These are phyloP conservation scores for Neoboletus brunneissimus DNA, from an alignment of 768 basidiomycete species.

Conservation along the genomic window DNA sequence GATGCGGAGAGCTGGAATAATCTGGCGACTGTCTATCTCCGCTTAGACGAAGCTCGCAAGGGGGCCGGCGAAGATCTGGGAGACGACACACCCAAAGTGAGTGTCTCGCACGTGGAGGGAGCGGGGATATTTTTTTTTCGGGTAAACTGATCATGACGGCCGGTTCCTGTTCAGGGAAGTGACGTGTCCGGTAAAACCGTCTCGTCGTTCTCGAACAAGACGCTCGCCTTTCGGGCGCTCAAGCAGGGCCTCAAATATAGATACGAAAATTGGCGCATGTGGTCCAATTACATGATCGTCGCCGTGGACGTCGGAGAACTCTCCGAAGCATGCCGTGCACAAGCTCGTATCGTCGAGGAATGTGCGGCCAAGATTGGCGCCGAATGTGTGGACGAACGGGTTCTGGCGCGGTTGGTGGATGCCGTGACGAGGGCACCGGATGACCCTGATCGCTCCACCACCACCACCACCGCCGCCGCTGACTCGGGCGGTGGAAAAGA, in stretches of 20 bases:
- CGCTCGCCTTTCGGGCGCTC: constrained; percentile 89
- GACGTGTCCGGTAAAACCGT: constrained; percentile 33
- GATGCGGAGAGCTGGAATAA: constrained; percentile 99
- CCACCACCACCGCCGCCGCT: not conserved
- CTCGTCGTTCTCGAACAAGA: constrained; percentile 70
- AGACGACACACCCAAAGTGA: constrained; percentile 21
- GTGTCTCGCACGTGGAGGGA: not conserved
- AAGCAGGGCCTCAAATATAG: constrained; percentile 82
- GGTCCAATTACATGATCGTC: constrained; percentile 96
- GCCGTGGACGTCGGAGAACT: constrained; percentile 92
- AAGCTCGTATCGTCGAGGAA: constrained; percentile 74
- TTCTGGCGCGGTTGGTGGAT: constrained; percentile 84
- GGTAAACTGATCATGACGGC: constrained; percentile 8
- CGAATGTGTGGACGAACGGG: constrained; percentile 75
- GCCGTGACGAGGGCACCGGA: constrained; percentile 65
- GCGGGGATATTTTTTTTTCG: not conserved
- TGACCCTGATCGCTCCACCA: constrained; percentile 30
- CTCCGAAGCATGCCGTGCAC: constrained; percentile 80
- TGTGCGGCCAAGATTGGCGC: constrained; percentile 42
- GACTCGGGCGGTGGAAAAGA: constrained; percentile 18
- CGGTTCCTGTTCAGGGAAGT: constrained; percentile 23
- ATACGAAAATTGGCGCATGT: constrained; percentile 96
- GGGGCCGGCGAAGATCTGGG: too few species aligned
- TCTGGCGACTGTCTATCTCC: constrained; percentile 89
- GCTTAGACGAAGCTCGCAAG: constrained; percentile 53